Percentiles rank a stretch among this genome's conserved stretches.
phyloP scores from a whole-genome alignment of 2,329 filamentous ascomycete genomes.

The Aschersonia sp. region DNA sequence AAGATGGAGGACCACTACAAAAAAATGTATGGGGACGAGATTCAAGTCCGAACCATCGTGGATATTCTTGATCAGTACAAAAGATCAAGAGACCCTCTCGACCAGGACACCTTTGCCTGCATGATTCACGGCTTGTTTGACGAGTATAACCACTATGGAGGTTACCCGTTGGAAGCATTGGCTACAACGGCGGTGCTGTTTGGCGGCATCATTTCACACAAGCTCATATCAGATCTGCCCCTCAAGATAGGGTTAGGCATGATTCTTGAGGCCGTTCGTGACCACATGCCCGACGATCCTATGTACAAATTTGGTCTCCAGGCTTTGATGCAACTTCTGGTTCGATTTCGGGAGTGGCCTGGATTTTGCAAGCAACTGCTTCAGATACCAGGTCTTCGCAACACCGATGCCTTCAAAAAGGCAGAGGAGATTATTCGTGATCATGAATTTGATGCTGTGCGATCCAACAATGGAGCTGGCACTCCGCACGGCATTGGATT shows the following conservation, averaged over 20 bases:
- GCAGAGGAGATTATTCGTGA: slow-evolving; percentile 68
- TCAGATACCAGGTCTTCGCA: slow-evolving; percentile 67
- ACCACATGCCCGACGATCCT: slow-evolving; percentile 66
- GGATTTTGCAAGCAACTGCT: slow-evolving; percentile 79
- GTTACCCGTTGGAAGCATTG: slow-evolving; percentile 90
- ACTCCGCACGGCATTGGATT: slow-evolving; percentile 20
- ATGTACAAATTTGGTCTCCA: slow-evolving; percentile 99
- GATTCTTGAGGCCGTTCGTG: slow-evolving; percentile 91
- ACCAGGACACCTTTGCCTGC: slow-evolving; percentile 92
- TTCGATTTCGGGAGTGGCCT: slow-evolving; percentile 84
- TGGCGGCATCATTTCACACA: slow-evolving; percentile 89
- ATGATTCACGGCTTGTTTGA: slow-evolving; percentile 98
- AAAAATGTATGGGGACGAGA: slow-evolving; percentile 89
- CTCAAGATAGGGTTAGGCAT: slow-evolving; percentile 91
- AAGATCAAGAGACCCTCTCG: slow-evolving; percentile 64
- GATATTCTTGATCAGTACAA: slow-evolving; percentile 78
- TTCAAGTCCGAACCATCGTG: slow-evolving; percentile 75
- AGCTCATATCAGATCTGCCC: slow-evolving; percentile 77
- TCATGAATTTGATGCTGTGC: slow-evolving; percentile 44
- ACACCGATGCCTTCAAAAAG: slow-evolving; percentile 71
- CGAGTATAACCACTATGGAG: slow-evolving; percentile 88
- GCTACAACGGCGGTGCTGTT: slow-evolving; percentile 94
- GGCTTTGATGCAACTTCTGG: slow-evolving; percentile 76
- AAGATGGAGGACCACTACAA: slow-evolving; percentile 98
- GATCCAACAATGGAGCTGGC: slow-evolving; percentile 37